Conservation (phyloP, 768 basidiomycete genomes). For the Rhodosporidiobolus odoratus region DNA sequence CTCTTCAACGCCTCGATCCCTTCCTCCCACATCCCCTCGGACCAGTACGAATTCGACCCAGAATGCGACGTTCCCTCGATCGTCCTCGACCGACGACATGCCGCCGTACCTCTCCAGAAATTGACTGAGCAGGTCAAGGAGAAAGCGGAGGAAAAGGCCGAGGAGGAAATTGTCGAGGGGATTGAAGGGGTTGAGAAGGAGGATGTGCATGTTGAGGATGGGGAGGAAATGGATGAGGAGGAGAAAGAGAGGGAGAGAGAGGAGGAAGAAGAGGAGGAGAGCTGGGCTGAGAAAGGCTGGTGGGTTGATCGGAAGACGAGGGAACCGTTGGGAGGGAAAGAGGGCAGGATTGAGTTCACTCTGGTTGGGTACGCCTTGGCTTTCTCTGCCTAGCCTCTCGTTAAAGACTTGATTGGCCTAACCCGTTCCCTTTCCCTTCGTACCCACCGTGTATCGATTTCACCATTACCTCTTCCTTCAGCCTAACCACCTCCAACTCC, state of each 20-base stretch:
- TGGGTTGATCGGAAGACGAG: conserved; percentile 48
- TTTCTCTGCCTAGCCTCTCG: neutral
- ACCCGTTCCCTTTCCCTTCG: neutral
- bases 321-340: conserved; percentile 47
- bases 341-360: conserved; percentile 52
- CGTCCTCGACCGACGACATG: conserved; percentile 13
- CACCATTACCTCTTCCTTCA: conserved; percentile 2
- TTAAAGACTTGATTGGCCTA: neutral
- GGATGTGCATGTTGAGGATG: conserved; percentile 49
- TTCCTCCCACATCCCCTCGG: conserved; percentile 48
- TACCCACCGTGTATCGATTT: neutral
- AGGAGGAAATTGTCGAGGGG: conserved; percentile 19
- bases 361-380: conserved; percentile 51
- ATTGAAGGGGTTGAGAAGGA: conserved; percentile 48
- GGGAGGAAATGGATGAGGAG: conserved; percentile 41
- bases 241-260: conserved; percentile 48
- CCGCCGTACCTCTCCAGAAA: neutral
- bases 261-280: conserved; percentile 43
- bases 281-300: conserved; percentile 46
- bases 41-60: conserved; percentile 47
- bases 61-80: conserved; percentile 22
- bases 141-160: neutral
- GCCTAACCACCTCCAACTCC: conserved; percentile 41
- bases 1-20: conserved; percentile 53
- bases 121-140: neutral